Evolutionary conservation across 2,329 filamentous ascomycete genomes (phyloP).

Genomic region (Fusarium armeniacum): DNA sequence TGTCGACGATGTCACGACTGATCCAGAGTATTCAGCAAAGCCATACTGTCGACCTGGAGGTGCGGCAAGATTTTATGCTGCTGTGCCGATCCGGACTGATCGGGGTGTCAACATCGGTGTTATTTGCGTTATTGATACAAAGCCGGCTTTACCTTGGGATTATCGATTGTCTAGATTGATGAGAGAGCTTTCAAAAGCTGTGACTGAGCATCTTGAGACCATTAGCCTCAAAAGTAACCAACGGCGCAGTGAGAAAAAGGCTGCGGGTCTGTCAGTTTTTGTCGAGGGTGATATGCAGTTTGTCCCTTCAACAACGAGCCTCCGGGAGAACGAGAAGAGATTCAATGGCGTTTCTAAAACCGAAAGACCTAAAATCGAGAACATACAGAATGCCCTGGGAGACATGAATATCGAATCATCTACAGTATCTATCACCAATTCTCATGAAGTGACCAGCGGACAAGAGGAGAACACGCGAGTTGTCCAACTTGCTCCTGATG

Average conservation of each 20-base stretch:
- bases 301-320: not conserved
- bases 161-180: constrained; percentile 48
- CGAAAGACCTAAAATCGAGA: constrained; percentile 28
- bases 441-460: not conserved
- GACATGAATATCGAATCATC: constrained; percentile 9
- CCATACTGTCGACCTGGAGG: constrained; percentile 46
- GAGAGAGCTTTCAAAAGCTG: constrained; percentile 49
- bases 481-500: not conserved
- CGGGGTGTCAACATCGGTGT: constrained; percentile 61
- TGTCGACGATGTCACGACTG: constrained; percentile 52
- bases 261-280: constrained; percentile 55
- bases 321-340: not conserved
- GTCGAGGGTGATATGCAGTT: constrained; percentile 51
- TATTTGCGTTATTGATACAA: constrained; percentile 52
- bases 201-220: constrained; percentile 57
- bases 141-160: constrained; percentile 40
- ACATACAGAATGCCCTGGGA: not conserved
- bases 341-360: not conserved
- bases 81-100: constrained; percentile 57
- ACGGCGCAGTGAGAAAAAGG: constrained; percentile 55
- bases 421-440: not conserved
- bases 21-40: constrained; percentile 51
- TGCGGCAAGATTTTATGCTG: constrained; percentile 57
- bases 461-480: not conserved
- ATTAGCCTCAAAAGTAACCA: constrained; percentile 48